Conservation (phyloP, 768 basidiomycete genomes). For the Tylopilus plumbeoviolaceoides region DNA sequence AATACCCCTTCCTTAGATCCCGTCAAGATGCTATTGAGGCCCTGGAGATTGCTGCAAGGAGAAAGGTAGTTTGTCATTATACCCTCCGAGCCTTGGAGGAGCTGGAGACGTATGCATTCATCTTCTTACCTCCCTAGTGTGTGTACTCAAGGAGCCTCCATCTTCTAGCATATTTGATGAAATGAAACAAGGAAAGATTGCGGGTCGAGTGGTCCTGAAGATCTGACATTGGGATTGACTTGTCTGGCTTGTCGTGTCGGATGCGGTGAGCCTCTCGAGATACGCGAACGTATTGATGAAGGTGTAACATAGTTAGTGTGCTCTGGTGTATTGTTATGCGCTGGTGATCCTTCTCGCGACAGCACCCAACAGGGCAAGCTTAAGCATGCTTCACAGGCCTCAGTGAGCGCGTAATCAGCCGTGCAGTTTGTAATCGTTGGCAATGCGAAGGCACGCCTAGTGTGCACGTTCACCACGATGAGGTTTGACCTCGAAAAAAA, state of each 20-base stretch:
- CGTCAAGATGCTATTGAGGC: slow-evolving; percentile 47
- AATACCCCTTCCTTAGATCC: slow-evolving; percentile 21
- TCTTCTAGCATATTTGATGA: slow-evolving; percentile 19
- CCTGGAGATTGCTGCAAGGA: slow-evolving; percentile 38
- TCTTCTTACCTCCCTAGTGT: not conserved
- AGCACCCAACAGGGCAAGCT: too few relatives aligned
- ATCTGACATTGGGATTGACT: slow-evolving; percentile 3
- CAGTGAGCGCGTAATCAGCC: too few relatives aligned
- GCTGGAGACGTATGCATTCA: slow-evolving; percentile 21
- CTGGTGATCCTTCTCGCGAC: too few relatives aligned
- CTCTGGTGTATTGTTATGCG: not conserved
- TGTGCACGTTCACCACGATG: too few relatives aligned
- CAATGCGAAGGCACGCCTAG: too few relatives aligned
- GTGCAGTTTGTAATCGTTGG: too few relatives aligned
- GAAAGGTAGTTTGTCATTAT: slow-evolving; percentile 36
- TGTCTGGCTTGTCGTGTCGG: not conserved
- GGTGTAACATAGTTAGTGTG: not conserved
- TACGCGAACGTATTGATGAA: not conserved
- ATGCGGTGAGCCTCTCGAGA: not conserved
- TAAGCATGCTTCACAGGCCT: too few relatives aligned
- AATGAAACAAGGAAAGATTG: slow-evolving; percentile 14
- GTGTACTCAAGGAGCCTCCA: not conserved
- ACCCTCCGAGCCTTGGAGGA: slow-evolving; percentile 24
- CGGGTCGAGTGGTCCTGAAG: slow-evolving; percentile 20
- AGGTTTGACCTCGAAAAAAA: too few relatives aligned